Percentiles rank a stretch among this genome's conserved stretches.
Conservation (phyloP, 2,329 filamentous ascomycete species). For the Ceratocystiopsis sp. region DNA sequence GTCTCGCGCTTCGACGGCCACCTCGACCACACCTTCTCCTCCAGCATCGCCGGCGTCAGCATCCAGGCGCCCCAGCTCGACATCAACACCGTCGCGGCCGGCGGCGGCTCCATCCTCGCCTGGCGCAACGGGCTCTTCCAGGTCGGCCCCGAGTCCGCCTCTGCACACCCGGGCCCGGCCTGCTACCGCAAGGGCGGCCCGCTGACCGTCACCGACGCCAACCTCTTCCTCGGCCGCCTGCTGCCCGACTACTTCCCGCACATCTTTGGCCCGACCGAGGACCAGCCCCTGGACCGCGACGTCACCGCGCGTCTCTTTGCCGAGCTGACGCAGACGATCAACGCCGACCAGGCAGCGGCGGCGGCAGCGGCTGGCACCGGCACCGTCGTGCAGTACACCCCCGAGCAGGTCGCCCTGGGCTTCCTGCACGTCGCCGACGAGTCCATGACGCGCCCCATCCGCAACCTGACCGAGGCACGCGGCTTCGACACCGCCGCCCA, state of each 20-base stretch:
- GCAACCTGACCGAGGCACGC: slow-evolving; percentile 53
- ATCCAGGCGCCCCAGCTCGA: slow-evolving; percentile 83
- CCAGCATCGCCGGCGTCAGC: slow-evolving; percentile 58
- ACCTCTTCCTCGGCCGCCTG: slow-evolving; percentile 41
- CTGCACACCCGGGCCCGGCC: slow-evolving; percentile 48
- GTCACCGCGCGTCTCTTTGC: slow-evolving; percentile 59
- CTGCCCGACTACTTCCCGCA: slow-evolving; percentile 45
- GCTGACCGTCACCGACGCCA: slow-evolving; percentile 40
- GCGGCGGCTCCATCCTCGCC: slow-evolving; percentile 46
- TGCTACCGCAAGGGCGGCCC: slow-evolving; percentile 44
- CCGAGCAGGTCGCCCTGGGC: slow-evolving; percentile 43
- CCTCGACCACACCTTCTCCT: slow-evolving; percentile 54
- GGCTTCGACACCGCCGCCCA: slow-evolving; percentile 27
- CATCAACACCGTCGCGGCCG: slow-evolving; percentile 81
- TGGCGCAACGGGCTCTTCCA: slow-evolving; percentile 76
- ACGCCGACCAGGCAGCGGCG: slow-evolving; percentile 42
- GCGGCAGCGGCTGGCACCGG: too few relatives aligned
- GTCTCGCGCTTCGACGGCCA: slow-evolving; percentile 22
- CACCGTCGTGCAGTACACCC: slow-evolving; percentile 33
- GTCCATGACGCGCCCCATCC: slow-evolving; percentile 53
- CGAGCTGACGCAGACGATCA: slow-evolving; percentile 70
- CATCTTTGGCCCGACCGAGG: slow-evolving; percentile 50
- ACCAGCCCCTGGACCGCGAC: slow-evolving; percentile 61
- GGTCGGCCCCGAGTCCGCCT: slow-evolving; percentile 66
- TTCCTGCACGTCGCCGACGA: slow-evolving; percentile 57